Conservation (phyloP, 2,329 filamentous ascomycete genomes). For the Coniochaeta prunicola region DNA sequence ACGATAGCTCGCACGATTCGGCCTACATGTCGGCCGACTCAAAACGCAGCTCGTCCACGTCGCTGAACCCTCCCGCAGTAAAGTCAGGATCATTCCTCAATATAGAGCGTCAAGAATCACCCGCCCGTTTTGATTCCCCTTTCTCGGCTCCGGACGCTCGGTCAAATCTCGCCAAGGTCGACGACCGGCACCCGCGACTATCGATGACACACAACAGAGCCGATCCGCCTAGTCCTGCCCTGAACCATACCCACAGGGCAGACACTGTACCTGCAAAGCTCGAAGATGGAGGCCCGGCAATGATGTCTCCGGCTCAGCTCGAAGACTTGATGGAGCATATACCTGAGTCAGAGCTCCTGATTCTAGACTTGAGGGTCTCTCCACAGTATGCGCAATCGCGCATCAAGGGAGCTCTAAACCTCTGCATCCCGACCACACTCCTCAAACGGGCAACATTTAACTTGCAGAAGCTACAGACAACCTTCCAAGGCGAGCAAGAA, state of each 20-base stretch:
- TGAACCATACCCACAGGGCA: conserved; percentile 24
- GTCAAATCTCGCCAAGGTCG: conserved; percentile 30
- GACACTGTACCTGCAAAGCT: conserved; percentile 46
- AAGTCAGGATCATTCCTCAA: conserved; percentile 30
- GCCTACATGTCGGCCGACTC: conserved; percentile 48
- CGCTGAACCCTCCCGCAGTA: conserved; percentile 25
- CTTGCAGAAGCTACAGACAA: conserved; percentile 78
- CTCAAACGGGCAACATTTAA: conserved; percentile 89
- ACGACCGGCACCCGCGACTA: conserved; percentile 46
- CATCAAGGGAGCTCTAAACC: conserved; percentile 74
- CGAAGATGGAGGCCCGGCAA: conserved; percentile 36
- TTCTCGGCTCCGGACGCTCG: conserved; percentile 19
- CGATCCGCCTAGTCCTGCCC: conserved; percentile 29
- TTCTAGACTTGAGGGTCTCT: conserved; percentile 81
- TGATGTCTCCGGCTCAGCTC: conserved; percentile 49
- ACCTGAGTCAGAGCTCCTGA: conserved; percentile 41
- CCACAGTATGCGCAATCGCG: conserved; percentile 72
- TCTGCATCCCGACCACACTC: conserved; percentile 92
- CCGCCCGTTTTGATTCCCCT: conserved; percentile 31
- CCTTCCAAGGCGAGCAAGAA: conserved; percentile 67
- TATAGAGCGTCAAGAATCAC: conserved; percentile 39
- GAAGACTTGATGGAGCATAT: conserved; percentile 45
- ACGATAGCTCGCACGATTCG: conserved; percentile 40
- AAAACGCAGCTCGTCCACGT: conserved; percentile 44
- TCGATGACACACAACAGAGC: conserved; percentile 43